Evolutionary conservation across 805 yeast species (phyloP).

Genomic region (Candida pini): DNA sequence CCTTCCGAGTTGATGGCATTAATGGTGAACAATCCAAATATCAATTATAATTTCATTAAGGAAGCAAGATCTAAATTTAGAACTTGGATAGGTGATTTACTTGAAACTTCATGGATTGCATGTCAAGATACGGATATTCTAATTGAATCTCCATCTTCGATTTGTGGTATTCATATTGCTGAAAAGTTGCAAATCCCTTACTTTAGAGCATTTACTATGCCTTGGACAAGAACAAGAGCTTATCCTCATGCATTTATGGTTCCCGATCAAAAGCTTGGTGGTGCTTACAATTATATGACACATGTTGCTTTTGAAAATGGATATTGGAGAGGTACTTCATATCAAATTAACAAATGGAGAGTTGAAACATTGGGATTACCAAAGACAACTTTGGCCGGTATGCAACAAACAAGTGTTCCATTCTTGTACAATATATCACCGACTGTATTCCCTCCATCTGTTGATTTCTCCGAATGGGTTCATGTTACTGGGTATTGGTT

Average conservation of each 20-base stretch:
- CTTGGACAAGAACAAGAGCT: constrained; percentile 94
- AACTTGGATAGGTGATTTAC: constrained; percentile 75
- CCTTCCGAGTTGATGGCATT: constrained; percentile 88
- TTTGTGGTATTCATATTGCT: constrained; percentile 94
- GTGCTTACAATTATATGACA: constrained; percentile 86
- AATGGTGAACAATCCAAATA: constrained; percentile 87
- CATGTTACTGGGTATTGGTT: constrained; percentile 96
- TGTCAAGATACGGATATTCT: constrained; percentile 78
- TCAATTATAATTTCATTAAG: constrained; percentile 73
- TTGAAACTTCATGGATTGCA: constrained; percentile 76
- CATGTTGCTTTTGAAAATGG: constrained; percentile 90
- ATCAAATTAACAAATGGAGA: constrained; percentile 87
- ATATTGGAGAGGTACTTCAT: constrained; percentile 87
- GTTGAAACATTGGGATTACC: constrained; percentile 57
- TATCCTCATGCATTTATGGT: constrained; percentile 96
- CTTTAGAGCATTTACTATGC: constrained; percentile 95
- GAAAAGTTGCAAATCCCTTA: constrained; percentile 88
- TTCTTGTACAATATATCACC: constrained; percentile 89
- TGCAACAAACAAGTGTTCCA: constrained; percentile 79
- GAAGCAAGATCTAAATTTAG: constrained; percentile 80
- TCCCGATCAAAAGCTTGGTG: constrained; percentile 90
- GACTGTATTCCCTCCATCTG: constrained; percentile 82
- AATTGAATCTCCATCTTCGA: constrained; percentile 94
- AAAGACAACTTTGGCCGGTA: constrained; percentile 59
- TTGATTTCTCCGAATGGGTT: constrained; percentile 94